Percentiles rank a stretch among this genome's conserved stretches.
These are phyloP conservation scores for Cystoderma amianthinum DNA, from an alignment of 768 basidiomycete species.

Conservation along the genomic window DNA sequence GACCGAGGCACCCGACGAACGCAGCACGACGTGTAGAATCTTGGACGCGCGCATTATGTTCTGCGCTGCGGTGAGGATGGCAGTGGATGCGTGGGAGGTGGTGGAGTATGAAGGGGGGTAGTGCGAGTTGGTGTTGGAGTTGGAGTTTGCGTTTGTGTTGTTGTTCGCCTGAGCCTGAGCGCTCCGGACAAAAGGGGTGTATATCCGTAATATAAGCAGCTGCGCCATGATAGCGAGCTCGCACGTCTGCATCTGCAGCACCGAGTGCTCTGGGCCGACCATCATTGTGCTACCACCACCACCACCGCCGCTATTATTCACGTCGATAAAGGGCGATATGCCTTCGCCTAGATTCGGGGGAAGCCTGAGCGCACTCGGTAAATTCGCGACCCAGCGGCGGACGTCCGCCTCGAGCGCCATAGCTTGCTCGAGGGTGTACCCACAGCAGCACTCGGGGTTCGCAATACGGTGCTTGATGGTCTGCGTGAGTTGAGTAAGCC, in stretches of 20 bases:
- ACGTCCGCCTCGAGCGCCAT: slow-evolving; percentile 51
- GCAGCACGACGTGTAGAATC: slow-evolving; percentile 28
- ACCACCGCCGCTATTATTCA: slow-evolving; percentile 1
- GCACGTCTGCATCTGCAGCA: slow-evolving; percentile 33
- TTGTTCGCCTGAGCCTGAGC: no score
- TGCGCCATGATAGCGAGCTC: slow-evolving; percentile 58
- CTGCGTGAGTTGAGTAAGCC: slow-evolving; percentile 60
- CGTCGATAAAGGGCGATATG: slow-evolving; percentile 1
- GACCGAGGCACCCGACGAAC: slow-evolving; percentile 17
- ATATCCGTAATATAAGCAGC: slow-evolving; percentile 54
- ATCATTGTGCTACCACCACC: no score
- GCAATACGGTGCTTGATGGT: slow-evolving; percentile 45
- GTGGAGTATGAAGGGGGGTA: neutral
- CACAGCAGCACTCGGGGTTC: slow-evolving; percentile 29
- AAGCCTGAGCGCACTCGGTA: slow-evolving; percentile 47
- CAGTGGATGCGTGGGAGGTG: slow-evolving; percentile 45
- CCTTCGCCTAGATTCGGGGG: slow-evolving; percentile 1
- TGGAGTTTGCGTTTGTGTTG: slow-evolving; percentile 1
- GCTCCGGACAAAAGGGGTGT: slow-evolving; percentile 55
- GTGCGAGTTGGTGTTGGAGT: neutral
- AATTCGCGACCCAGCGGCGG: slow-evolving; percentile 40
- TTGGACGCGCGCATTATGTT: slow-evolving; percentile 47
- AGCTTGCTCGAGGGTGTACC: slow-evolving; percentile 58
- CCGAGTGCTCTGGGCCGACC: no score
- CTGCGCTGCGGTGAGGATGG: slow-evolving; percentile 62